Base-by-base conservation (phyloP, 1,284 basidiomycete genomes). In the Boletellus sp. region DNA sequence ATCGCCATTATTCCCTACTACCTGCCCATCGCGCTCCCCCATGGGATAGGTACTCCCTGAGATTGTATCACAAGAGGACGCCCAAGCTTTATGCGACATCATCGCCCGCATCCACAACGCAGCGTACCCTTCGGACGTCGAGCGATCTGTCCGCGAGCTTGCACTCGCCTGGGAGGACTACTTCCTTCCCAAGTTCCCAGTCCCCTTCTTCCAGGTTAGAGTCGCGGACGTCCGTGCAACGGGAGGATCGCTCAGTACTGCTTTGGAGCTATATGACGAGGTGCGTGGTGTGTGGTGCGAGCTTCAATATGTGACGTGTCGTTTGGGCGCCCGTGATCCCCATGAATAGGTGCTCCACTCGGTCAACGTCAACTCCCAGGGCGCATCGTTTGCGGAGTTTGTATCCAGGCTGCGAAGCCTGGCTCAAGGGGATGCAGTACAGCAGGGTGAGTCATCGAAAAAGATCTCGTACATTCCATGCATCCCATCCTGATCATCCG, bases 171-270 rank as follows among this genome's bases (percentile, higher is more conserved):
- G 65, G 65, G 65, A 66, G 28, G 65, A 66, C 42, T 63, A 69
- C 45, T 66, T 56, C 36, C 66, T 66, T 15, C 65, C 66, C 18
- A 66, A 61, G 32, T 66, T 52, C 30, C 65, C 66, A 3, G 26
- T 69, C n/a, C 68, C 65, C 1, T 66, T 66, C 32, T 66, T 66
- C 5, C 63, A 66, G 32, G 68, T 66, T 42, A 58, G 65, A 21
- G 65, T 66, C 7, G 68, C 65, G 10, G 65, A 70, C 37, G 66
- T 66, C 22, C 62, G 65, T 19, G 65, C 68, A 8, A 24, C 49
- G 1, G 65, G 65, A 0, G 68, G 65, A 2, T 67, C 65, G 4
- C 62, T 70, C 44, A 70, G 53, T 3, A 66, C 65, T 4, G 65
- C 68, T 3, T 44, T 66, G 2, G 62, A 58, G 28, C 45, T 66